These are phyloP conservation scores for Umbellularia californica DNA, from an alignment of 164 flowering plant genomes.

Conservation along the genomic window DNA sequence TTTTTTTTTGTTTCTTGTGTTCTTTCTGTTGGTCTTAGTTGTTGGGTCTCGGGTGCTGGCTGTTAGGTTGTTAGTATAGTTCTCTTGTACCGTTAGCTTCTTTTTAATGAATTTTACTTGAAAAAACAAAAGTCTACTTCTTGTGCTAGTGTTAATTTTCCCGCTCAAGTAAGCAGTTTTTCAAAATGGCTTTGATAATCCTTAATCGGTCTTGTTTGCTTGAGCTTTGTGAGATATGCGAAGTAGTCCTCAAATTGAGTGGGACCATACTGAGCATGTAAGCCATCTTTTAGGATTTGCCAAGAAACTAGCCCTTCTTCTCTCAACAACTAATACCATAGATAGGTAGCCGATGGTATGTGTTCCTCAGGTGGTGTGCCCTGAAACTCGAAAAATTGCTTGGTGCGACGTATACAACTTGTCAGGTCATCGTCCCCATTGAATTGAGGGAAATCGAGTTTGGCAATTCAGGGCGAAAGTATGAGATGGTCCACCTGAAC, in stretches of 20 bases:
- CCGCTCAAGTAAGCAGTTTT: not conserved
- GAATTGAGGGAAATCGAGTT: slow-evolving; percentile 9
- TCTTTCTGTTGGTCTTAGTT: too few relatives aligned
- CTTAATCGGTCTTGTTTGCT: not conserved
- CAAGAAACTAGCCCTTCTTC: not conserved
- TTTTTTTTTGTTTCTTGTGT: too few relatives aligned
- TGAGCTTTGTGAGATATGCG: not conserved
- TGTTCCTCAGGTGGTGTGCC: not conserved
- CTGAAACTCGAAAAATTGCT: slow-evolving; percentile 10
- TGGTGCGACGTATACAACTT: slow-evolving; percentile 3
- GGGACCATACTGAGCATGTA: slow-evolving; percentile 5
- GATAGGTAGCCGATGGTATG: too few relatives aligned
- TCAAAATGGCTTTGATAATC: slow-evolving; percentile 10
- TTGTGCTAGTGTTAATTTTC: not conserved
- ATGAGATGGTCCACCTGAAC: not conserved
- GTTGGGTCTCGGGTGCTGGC: too few relatives aligned
- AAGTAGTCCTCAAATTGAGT: slow-evolving; percentile 5
- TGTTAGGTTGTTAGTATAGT: too few relatives aligned
- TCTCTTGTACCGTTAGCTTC: too few relatives aligned
- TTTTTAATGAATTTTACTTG: too few relatives aligned
- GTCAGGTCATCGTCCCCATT: not conserved
- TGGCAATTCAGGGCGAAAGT: not conserved
- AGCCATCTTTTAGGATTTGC: slow-evolving; percentile 2
- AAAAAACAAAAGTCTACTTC: too few relatives aligned
- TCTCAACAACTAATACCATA: not conserved